Conservation (phyloP, 345 rosid species). For the Clarkia xantiana region DNA sequence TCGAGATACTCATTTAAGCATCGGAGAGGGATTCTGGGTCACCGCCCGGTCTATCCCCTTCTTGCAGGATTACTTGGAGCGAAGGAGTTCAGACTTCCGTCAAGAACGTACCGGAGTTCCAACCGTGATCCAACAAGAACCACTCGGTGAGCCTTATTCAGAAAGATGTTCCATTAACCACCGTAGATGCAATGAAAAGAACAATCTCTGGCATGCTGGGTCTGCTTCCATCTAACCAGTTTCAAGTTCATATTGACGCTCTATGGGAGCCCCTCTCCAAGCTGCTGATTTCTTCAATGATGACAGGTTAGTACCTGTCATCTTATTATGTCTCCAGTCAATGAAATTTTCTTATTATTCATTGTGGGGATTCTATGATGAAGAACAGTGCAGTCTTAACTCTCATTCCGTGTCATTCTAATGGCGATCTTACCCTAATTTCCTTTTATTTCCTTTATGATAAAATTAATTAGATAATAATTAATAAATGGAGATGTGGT, state of each 20-base stretch:
- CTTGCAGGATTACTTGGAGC: too few species aligned
- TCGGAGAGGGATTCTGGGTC: too few species aligned
- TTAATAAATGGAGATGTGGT: neutral
- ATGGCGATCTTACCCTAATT: neutral
- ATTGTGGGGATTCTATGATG: too few species aligned
- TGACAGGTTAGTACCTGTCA: constrained; percentile 43
- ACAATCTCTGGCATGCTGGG: constrained; percentile 97
- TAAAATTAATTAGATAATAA: neutral
- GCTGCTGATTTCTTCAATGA: constrained; percentile 81
- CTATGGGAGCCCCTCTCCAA: constrained; percentile 90
- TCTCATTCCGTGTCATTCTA: too few species aligned
- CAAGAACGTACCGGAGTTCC: too few species aligned
- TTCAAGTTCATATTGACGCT: constrained; percentile 78
- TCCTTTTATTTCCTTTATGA: neutral
- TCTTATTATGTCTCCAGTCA: neutral
- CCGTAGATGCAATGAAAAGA: constrained; percentile 93
- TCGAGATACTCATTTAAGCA: too few species aligned
- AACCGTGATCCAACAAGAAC: constrained; percentile 90
- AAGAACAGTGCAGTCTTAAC: too few species aligned
- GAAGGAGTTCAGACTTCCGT: too few species aligned
- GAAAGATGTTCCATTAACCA: constrained; percentile 67
- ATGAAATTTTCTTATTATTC: too few species aligned
- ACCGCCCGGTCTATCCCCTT: too few species aligned
- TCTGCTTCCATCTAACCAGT: constrained; percentile 84
- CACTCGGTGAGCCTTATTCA: constrained; percentile 84